Base-by-base conservation (phyloP, 129 eudicot genomes). In the Flaveria bidentis region DNA sequence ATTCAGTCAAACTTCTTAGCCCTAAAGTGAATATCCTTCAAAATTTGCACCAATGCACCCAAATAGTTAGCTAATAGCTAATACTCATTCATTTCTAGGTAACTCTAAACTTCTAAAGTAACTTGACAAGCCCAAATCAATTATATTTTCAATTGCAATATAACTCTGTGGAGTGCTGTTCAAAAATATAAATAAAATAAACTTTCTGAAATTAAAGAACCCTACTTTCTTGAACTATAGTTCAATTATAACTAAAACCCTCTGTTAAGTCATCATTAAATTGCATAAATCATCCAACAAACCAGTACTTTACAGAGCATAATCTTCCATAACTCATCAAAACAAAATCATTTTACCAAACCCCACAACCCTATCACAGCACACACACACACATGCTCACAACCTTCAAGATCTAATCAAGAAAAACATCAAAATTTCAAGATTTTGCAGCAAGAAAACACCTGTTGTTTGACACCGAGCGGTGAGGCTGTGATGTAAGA, bases 381-480 rank as follows among this genome's bases (percentile, higher is more conserved):
- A 69, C 36, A 30, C 36, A 22, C 51, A 20, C 60, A 64, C 52
- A 45, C 18, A 26, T 22, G 77, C 11, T 25, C 74, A 69, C 1
- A 36, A 71, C 49, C 15, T 18, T 36, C 36, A 78, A 69, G 78
- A 69, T 76, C 56, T 7, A 60, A 55, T 7, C 45, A 46, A 36
- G 10, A 80, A 56, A 77, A 16, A 12, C 5, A 46, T 50, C 70
- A 71, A 69, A 75, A 18, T 6, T 75, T 49, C 17, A 53, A 52
- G 58, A 56, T n/a, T 62, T 79, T 50, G 65, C 73, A 80, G 14
- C 67, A 55, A 66, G 23, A 28, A 64, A 70, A 51, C 30, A 50
- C 99, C 99, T 95, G 91, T 60, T 95, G 99, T 62, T 84, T 83
- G 41, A 84, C 86, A 26, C 99, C 99, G 47, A 95, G 99, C 41